phyloP scores from a whole-genome alignment of 352 stramenopile species.

The Globisporangium abappressorium region DNA sequence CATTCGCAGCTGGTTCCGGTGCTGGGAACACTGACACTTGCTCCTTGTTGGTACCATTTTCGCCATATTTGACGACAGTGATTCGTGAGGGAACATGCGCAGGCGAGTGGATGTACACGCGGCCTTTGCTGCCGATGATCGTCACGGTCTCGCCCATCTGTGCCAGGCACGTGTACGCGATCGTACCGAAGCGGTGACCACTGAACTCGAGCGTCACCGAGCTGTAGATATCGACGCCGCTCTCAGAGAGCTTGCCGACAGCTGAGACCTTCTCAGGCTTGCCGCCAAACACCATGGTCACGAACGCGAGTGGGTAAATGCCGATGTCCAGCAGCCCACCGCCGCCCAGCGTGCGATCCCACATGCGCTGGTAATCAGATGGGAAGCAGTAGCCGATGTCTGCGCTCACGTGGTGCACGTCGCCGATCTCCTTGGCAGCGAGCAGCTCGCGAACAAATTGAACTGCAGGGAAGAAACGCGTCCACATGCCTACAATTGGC shows the following conservation, averaged over 20 bases:
- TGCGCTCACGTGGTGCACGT: conserved; percentile 53
- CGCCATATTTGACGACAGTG: conserved; percentile 28
- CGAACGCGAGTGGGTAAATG: conserved; percentile 76
- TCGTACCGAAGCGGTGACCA: conserved; percentile 40
- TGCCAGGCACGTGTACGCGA: conserved; percentile 57
- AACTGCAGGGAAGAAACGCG: conserved; percentile 67
- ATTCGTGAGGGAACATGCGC: conserved; percentile 61
- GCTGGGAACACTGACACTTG: conserved; percentile 44
- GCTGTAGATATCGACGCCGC: conserved; percentile 53
- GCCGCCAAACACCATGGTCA: conserved; percentile 61
- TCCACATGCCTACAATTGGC: conserved; percentile 53
- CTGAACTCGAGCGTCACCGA: conserved; percentile 52
- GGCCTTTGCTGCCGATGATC: conserved; percentile 73
- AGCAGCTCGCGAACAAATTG: conserved; percentile 41
- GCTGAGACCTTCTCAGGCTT: conserved; percentile 42
- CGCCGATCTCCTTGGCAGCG: conserved; percentile 37
- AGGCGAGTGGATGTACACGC: conserved; percentile 56
- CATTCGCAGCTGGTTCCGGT: conserved; percentile 26
- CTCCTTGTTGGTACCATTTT: conserved; percentile 24
- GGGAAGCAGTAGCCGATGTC: conserved; percentile 59
- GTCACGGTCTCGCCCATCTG: conserved; percentile 62
- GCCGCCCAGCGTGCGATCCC: conserved; percentile 57
- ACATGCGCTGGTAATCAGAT: conserved; percentile 55
- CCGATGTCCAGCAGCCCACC: conserved; percentile 73
- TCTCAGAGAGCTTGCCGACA: conserved; percentile 40